These are phyloP conservation scores for Dothistroma pini DNA, from an alignment of 2,329 filamentous ascomycete genomes.

Conservation along the genomic window DNA sequence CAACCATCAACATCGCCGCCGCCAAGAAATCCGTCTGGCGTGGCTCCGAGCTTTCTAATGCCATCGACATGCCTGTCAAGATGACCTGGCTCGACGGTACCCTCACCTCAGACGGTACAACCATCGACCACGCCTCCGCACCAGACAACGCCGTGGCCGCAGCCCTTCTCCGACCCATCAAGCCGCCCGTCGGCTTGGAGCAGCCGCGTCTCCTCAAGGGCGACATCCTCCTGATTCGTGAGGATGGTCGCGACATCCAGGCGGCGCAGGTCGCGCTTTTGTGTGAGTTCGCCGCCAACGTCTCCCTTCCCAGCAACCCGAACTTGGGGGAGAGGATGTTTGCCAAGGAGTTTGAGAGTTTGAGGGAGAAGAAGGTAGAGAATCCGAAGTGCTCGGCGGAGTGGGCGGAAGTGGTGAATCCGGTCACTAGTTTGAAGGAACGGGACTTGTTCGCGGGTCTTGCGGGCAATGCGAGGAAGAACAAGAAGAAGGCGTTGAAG, in stretches of 20 bases:
- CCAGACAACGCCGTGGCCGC: neutral
- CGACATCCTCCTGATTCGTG: neutral
- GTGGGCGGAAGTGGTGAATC: neutral
- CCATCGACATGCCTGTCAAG: neutral
- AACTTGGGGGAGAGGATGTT: neutral
- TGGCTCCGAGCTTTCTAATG: neutral
- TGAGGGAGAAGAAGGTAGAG: neutral
- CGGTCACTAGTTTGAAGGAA: neutral
- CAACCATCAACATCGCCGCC: neutral
- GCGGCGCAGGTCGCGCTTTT: neutral
- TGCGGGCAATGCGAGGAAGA: neutral
- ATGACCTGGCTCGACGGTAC: neutral
- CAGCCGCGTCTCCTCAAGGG: neutral
- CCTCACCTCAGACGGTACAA: neutral
- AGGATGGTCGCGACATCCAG: neutral
- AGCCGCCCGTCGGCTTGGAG: neutral
- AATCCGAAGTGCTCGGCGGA: neutral
- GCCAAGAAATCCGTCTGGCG: neutral
- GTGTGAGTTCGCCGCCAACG: neutral
- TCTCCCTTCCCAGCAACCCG: neutral
- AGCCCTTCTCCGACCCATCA: neutral
- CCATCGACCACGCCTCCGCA: neutral
- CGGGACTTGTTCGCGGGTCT: neutral
- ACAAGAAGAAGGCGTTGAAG: neutral
- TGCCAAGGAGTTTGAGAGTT: neutral